Conservation (phyloP, 2,329 filamentous ascomycete genomes). For the Clonostachys solani region DNA sequence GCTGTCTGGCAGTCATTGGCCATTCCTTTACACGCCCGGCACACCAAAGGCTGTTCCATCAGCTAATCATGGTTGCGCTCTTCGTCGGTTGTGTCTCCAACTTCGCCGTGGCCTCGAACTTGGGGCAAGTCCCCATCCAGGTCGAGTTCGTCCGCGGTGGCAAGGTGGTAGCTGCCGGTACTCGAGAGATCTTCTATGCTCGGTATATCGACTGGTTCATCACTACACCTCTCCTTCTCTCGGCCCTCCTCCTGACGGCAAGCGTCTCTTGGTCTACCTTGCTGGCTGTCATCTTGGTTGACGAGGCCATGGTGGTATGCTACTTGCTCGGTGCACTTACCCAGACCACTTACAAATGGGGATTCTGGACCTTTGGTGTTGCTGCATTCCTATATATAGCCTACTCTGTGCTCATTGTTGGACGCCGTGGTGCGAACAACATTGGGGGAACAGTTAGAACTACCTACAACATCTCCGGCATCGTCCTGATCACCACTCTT, state of each 20-base stretch:
- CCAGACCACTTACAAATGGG: slow-evolving; percentile 49
- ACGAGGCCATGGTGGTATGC: slow-evolving; percentile 39
- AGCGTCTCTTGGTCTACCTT: slow-evolving; percentile 50
- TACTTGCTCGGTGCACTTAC: slow-evolving; percentile 44
- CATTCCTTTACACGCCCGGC: slow-evolving; percentile 49
- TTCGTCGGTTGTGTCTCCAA: slow-evolving; percentile 46
- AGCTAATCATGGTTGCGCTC: slow-evolving; percentile 42
- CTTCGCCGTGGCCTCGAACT: slow-evolving; percentile 45
- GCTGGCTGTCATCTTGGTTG: slow-evolving; percentile 37
- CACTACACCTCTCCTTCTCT: slow-evolving; percentile 60
- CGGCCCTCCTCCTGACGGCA: slow-evolving; percentile 58
- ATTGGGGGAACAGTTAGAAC: slow-evolving; percentile 49
- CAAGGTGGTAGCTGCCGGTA: slow-evolving; percentile 38
- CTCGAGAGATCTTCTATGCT: slow-evolving; percentile 52
- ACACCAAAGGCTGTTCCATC: slow-evolving; percentile 50
- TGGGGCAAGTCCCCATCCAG: slow-evolving; percentile 35
- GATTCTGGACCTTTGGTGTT: slow-evolving; percentile 48
- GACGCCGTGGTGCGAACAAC: slow-evolving; percentile 42
- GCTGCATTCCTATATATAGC: slow-evolving; percentile 40
- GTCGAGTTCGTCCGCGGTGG: slow-evolving; percentile 47
- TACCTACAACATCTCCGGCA: slow-evolving; percentile 51
- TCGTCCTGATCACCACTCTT: slow-evolving; percentile 49
- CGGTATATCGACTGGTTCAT: slow-evolving; percentile 51
- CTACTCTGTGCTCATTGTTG: slow-evolving; percentile 31
- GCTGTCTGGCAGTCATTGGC: slow-evolving; percentile 48